Evolutionary conservation across 495 filamentous ascomycete species (phyloP).

Genomic region (Darksidea phi): DNA sequence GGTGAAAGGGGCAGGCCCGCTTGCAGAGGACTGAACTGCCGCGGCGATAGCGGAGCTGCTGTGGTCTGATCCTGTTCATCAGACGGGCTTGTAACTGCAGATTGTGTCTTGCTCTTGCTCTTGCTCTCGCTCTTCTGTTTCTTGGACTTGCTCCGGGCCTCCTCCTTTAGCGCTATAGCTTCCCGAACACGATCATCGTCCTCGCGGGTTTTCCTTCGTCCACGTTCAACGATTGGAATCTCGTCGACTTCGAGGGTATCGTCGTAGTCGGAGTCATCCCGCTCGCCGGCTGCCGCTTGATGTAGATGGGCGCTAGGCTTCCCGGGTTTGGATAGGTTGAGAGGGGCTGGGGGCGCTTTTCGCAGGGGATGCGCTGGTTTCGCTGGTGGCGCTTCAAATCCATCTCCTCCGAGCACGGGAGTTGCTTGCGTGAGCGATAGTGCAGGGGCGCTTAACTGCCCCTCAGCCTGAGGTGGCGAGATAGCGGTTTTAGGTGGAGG

Average conservation of each 20-base stretch:
- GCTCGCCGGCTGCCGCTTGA: slow-evolving; percentile 54
- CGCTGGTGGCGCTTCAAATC: slow-evolving; percentile 28
- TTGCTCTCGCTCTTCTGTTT: slow-evolving; percentile 50
- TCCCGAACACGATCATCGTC: slow-evolving; percentile 83
- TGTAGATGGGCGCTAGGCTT: slow-evolving; percentile 47
- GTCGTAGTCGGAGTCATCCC: slow-evolving; percentile 82
- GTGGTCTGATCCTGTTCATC: slow-evolving; percentile 3
- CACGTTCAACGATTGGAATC: slow-evolving; percentile 59
- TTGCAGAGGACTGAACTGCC: slow-evolving; percentile 19
- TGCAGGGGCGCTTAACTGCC: slow-evolving; percentile 23
- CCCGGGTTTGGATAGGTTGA: slow-evolving; percentile 61
- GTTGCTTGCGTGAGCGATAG: slow-evolving; percentile 39
- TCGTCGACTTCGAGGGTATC: slow-evolving; percentile 69
- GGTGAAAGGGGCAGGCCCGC: slow-evolving; percentile 33
- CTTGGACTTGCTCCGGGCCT: slow-evolving; percentile 63
- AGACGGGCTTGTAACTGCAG: slow-evolving; percentile 1
- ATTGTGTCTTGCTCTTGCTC: slow-evolving; percentile 42
- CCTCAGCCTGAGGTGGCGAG: neutral
- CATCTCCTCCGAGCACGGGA: slow-evolving; percentile 33
- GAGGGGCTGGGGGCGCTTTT: slow-evolving; percentile 80
- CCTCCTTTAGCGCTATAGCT: slow-evolving; percentile 60
- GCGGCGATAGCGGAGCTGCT: slow-evolving; percentile 19
- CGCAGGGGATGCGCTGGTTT: slow-evolving; percentile 42
- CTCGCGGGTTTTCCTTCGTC: slow-evolving; percentile 81
- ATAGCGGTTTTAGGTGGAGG: neutral